Evolutionary conservation across 768 basidiomycete species (phyloP), one percentile per base, ranked within the genome.

Genomic region (Trametes cinnabarina): DNA sequence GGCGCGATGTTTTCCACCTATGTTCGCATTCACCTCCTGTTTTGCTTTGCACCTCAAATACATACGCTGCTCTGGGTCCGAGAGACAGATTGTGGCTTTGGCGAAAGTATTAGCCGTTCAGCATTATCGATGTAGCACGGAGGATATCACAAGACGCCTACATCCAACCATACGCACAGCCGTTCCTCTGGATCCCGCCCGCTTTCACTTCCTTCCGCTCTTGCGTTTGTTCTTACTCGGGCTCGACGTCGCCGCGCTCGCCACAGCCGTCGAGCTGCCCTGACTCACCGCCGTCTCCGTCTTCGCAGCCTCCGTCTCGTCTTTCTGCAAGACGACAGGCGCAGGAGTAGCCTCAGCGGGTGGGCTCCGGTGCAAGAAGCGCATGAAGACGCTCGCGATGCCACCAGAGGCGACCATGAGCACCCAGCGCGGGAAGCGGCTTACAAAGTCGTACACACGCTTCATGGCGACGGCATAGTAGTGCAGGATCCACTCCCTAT

Each of bases 401-500:
- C 75, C 77, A 39, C 90, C 92, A 3, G 88, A 86, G 8, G 79
- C 49, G 44, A 90, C 64, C 66, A 90, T 78, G 66, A 92, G 72
- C 22, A 88, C 32, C 86, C 88, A 92, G 61, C 82, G 82, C n/a
- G 92, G 92, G 43, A 92, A 66, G 28, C 75, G 65, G 55, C 82
- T 69, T 14, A 80, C 61, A 58, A 76, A 56, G 64, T 80, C 73
- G 75, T 92, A 92, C 44, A 76, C 41, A 60, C 74, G 76, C 40
- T 80, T 78, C 52, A 84, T 62, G 15, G 65, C 70, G 26, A 76
- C 63, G 0, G 87, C 86, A 47, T 84, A 66, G 66, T 79, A 80
- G 58, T 86, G 81, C 74, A 92, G 72, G 25, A 90, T 63, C 68
- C 74, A 85, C 76, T 91, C 91, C 54, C 90, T 92, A 61, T 17